Conservation (phyloP, 2,329 filamentous ascomycete genomes). For the Phyllosticta ampelicida region DNA sequence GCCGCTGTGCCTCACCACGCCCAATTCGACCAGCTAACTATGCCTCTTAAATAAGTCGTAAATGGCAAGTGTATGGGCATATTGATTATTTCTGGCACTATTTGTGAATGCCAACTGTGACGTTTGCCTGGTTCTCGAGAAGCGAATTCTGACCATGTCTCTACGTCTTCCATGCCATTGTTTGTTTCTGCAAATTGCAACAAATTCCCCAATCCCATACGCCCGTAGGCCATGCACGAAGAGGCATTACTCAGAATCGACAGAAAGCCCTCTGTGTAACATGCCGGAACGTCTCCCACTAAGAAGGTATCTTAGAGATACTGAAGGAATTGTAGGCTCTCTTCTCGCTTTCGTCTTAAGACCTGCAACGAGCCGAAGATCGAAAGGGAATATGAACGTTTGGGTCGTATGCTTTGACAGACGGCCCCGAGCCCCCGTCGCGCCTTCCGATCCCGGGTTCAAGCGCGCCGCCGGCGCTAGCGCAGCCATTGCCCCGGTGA, state of each 20-base stretch:
- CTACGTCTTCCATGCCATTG: not conserved
- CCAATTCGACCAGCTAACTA: not conserved
- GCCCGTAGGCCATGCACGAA: too few relatives aligned
- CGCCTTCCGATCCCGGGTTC: not conserved
- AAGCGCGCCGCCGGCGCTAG: not conserved
- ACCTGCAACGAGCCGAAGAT: not conserved
- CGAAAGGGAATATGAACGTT: not conserved
- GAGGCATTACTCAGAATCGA: not conserved
- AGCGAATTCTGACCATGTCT: not conserved
- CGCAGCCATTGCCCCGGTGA: constrained; percentile 4
- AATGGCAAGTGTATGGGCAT: not conserved
- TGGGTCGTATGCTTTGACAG: not conserved
- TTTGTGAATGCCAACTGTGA: not conserved
- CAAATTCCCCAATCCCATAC: not conserved
- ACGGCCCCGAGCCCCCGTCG: not conserved
- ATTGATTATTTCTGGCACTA: not conserved
- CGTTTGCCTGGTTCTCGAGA: not conserved
- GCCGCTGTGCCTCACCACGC: not conserved
- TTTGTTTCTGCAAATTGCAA: not conserved
- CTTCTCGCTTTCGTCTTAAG: too few relatives aligned
- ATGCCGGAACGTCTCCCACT: too few relatives aligned
- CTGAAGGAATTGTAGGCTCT: too few relatives aligned
- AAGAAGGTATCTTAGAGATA: too few relatives aligned
- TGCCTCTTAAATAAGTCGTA: not conserved
- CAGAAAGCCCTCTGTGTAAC: not conserved